Percentiles rank a stretch among this genome's conserved stretches.
Conservation (phyloP, 768 basidiomycete species). For the Podaxis carcinomalis region DNA sequence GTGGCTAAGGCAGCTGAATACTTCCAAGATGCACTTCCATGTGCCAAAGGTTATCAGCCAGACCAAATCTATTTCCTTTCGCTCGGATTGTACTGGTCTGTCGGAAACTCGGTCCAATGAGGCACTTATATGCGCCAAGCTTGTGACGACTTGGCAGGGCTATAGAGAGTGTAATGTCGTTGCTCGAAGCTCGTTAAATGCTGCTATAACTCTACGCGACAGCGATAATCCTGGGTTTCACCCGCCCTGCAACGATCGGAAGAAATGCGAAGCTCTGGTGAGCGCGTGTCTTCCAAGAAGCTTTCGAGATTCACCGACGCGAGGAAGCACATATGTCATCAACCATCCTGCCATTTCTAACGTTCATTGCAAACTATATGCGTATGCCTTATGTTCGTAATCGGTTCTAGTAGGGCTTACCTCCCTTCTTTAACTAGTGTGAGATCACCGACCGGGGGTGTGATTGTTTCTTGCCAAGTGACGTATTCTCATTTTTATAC, state of each 20-base stretch:
- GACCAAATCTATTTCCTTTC: not conserved
- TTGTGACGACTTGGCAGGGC: conserved; percentile 58
- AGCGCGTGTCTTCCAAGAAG: not conserved
- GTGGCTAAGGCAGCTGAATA: not conserved
- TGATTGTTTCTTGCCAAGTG: conserved; percentile 80
- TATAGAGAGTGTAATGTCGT: conserved; percentile 54
- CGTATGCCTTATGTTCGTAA: conserved; percentile 37
- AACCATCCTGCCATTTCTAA: conserved; percentile 60
- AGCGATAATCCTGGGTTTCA: conserved; percentile 60
- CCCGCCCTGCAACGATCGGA: conserved; percentile 65
- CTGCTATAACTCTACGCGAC: not conserved
- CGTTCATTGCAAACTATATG: conserved; percentile 76
- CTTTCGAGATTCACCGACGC: not conserved
- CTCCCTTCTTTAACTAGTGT: conserved; percentile 39
- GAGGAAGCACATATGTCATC: conserved; percentile 57
- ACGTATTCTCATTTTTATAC: not conserved
- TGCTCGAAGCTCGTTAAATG: not conserved
- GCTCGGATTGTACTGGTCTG: not conserved
- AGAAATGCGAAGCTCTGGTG: conserved; percentile 70
- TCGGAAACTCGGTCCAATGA: not conserved
- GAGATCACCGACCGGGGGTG: conserved; percentile 62
- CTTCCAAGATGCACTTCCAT: not conserved
- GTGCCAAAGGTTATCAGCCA: not conserved
- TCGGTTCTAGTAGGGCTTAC: not conserved
- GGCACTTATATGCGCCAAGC: conserved; percentile 65